These are phyloP conservation scores for Ziziphus jujuba DNA, from an alignment of 306 rosid genomes.

Conservation along the genomic window DNA sequence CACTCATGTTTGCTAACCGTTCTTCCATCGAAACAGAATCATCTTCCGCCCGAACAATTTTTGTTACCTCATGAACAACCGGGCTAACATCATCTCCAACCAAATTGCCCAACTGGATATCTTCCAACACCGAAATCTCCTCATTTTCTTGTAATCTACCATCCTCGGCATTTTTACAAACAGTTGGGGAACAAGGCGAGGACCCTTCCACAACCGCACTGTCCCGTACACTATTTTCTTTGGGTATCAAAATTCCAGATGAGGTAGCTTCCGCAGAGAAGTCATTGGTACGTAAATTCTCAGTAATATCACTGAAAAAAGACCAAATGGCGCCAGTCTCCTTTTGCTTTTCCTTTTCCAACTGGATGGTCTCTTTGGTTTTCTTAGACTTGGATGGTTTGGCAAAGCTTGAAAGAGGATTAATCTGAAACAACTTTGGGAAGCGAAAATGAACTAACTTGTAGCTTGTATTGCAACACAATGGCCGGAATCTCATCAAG, in stretches of 20 bases:
- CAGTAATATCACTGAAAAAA: conserved; percentile 59
- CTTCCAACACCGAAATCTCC: conserved; percentile 13
- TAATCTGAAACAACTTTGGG: conserved; percentile 9
- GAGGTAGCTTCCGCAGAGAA: conserved; percentile 22
- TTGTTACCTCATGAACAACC: conserved; percentile 51
- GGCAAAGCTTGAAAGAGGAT: conserved; percentile 22
- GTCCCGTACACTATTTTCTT: not conserved
- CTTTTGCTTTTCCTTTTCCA: conserved; percentile 18
- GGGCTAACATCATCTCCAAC: conserved; percentile 50
- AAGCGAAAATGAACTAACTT: conserved; percentile 20
- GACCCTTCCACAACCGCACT: conserved; percentile 17
- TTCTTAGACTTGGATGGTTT: conserved; percentile 26
- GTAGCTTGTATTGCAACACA: conserved; percentile 14
- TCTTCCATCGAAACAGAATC: conserved; percentile 55
- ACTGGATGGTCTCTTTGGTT: conserved; percentile 13
- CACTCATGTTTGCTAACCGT: conserved; percentile 43
- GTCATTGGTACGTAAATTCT: conserved; percentile 59
- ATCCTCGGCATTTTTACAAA: conserved; percentile 48
- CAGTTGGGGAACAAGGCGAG: conserved; percentile 31
- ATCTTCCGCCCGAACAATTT: conserved; percentile 42
- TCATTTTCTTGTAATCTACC: conserved; percentile 28
- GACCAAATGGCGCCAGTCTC: conserved; percentile 24
- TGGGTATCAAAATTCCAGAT: conserved; percentile 38
- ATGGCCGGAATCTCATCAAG: conserved; percentile 14
- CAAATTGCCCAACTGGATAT: conserved; percentile 31